These are phyloP conservation scores for Fusarium proliferatum DNA, from an alignment of 2,329 filamentous ascomycete genomes.

Conservation along the genomic window DNA sequence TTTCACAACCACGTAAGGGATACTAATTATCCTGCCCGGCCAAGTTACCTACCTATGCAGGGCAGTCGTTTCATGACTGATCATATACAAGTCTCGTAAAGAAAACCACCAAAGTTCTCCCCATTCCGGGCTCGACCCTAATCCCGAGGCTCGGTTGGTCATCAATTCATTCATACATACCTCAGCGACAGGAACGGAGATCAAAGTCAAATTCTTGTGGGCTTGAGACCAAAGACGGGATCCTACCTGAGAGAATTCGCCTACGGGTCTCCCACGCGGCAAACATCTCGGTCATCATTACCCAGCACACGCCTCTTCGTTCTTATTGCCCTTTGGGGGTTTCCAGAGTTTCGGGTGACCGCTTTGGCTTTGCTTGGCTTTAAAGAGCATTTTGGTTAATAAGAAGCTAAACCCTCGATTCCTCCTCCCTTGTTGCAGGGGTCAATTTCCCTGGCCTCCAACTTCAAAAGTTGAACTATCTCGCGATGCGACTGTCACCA, in stretches of 20 bases:
- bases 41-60: neutral
- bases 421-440: slow-evolving; percentile 2
- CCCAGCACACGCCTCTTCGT: neutral
- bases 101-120: neutral
- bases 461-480: neutral
- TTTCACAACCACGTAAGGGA: neutral
- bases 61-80: neutral
- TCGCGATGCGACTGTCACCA: slow-evolving; percentile 21
- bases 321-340: neutral
- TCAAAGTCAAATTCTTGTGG: slow-evolving; percentile 39
- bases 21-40: neutral
- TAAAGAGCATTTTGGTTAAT: neutral
- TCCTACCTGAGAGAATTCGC: neutral
- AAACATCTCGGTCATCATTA: slow-evolving; percentile 5
- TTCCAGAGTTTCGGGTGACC: slow-evolving; percentile 1
- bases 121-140: neutral
- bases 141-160: neutral
- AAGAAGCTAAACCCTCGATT: slow-evolving; percentile 17
- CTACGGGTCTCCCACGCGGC: neutral
- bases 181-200: slow-evolving; percentile 41
- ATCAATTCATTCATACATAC: slow-evolving; percentile 1
- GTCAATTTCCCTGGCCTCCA: neutral
- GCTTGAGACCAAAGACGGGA: neutral
- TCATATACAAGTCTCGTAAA: neutral
- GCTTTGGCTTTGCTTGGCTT: slow-evolving; percentile 16